Percentiles rank a stretch among this genome's conserved stretches.
Evolutionary conservation across 441 rosid species (phyloP).

Genomic region (Gossypium trilobum): DNA sequence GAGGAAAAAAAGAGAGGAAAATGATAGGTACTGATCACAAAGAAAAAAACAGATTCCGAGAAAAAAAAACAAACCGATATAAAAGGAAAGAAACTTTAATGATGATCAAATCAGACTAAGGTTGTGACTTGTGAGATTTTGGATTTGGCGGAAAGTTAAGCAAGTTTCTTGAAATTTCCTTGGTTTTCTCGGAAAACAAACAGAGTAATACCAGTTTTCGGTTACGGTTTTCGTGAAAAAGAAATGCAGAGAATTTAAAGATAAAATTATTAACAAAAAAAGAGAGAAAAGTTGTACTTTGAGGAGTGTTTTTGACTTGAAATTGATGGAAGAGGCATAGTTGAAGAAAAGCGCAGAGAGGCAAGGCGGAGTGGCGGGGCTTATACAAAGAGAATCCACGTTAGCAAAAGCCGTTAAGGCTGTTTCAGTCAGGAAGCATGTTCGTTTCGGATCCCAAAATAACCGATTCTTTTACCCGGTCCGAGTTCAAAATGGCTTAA

Average conservation of each 20-base stretch:
- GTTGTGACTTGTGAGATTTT: neutral
- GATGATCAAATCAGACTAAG: neutral
- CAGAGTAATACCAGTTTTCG: neutral
- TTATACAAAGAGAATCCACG: conserved; percentile 28
- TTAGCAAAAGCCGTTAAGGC: conserved; percentile 41
- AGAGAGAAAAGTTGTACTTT: neutral
- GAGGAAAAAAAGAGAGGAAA: conserved; percentile 13
- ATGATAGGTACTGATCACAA: conserved; percentile 8
- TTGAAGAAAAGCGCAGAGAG: neutral
- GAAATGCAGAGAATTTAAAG: neutral
- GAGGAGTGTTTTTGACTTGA: conserved; percentile 10
- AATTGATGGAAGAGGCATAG: neutral
- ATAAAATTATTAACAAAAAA: neutral
- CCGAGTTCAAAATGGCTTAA: neutral
- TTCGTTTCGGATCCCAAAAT: neutral
- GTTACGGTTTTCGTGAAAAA: neutral
- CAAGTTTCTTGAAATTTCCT: conserved; percentile 20
- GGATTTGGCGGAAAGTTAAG: conserved; percentile 1
- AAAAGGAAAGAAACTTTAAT: neutral
- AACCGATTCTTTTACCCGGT: neutral
- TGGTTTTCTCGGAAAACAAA: conserved; percentile 21
- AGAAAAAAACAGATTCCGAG: conserved; percentile 4
- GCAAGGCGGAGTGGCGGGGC: neutral
- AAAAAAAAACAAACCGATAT: neutral
- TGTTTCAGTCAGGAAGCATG: neutral